Base-by-base conservation (phyloP, 768 basidiomycete species). In the Suillus weaverae region DNA sequence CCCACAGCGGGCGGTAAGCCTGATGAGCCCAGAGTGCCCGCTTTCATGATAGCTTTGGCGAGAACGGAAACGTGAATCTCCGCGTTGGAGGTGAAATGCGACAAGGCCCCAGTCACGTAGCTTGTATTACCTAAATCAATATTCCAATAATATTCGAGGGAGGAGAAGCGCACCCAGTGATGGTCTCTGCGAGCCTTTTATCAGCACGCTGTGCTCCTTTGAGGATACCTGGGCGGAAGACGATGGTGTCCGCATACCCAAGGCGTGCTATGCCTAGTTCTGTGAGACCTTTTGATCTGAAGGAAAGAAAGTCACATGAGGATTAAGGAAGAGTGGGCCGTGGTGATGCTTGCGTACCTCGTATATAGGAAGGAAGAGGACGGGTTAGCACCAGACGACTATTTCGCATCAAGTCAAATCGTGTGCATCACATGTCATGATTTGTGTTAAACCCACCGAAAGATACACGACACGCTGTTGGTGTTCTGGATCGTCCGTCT, bases 251-350 rank as follows among this genome's bases (percentile, higher is more conserved):
- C 14, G 78, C 71, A 72, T 93, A 94, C 11, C 90, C 91, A 6
- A 93, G 75, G 4, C 75, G 76, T 0, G 90, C 88, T 22, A 94
- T 79, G 0, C 77, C 89, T 54, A 83, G 77, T 72, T 94, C 93
- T 0, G 92, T 94, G 36, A 86, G 76, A 18, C 90, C 92, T 75
- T 93, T 92, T 69, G 85, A 87, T 81, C 88, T 91, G 63, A 53
- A 62, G 36, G 63, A 54, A 32, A 48, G 1, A 35, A 8, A n/a
- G 9, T 38, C 16, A 36, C 11, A 9, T 14, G 14, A 10, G 30
- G 30, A 5, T 6, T 26, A 22, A n/a, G 13, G 14, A 59, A 38
- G 14, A 26, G 36, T 8, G 26, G 18, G 35, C 7, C 22, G 54
- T 51, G 8, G 64, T 53, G 56, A 9, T 43, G 13, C 76, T 53